Conservation (phyloP, 192 early-diverging fungal species). For the Cladochytrium replicatum region DNA sequence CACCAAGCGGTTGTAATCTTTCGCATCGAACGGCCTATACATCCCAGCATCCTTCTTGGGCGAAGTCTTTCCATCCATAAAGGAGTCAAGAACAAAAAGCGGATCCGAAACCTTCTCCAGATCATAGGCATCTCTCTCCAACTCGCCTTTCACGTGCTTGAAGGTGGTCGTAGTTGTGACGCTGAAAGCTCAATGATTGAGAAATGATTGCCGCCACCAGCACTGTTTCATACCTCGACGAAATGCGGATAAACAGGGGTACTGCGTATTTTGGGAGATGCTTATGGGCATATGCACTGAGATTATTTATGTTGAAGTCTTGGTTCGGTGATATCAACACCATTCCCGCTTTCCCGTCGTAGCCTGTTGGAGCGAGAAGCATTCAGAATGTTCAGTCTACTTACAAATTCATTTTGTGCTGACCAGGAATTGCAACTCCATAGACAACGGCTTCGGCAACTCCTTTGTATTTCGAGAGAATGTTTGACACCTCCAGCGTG, state of each 20-base stretch:
- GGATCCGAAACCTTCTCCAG: constrained; percentile 3
- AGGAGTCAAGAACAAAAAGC: too few species aligned
- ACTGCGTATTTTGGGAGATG: constrained; percentile 53
- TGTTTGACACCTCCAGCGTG: constrained; percentile 50
- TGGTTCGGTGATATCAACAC: constrained; percentile 44
- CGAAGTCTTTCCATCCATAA: too few species aligned
- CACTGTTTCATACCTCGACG: constrained; percentile 25
- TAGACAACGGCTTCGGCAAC: constrained; percentile 53
- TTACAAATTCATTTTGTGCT: too few species aligned
- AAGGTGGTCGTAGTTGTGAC: constrained; percentile 19
- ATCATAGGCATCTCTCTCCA: constrained; percentile 20
- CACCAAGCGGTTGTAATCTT: too few species aligned
- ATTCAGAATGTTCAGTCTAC: too few species aligned
- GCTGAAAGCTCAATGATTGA: too few species aligned
- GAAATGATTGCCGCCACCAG: too few species aligned
- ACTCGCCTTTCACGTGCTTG: constrained; percentile 21
- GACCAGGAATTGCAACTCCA: constrained; percentile 44
- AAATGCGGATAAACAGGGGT: constrained; percentile 51
- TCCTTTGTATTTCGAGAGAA: constrained; percentile 35
- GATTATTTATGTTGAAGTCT: constrained; percentile 25
- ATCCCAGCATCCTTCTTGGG: too few species aligned
- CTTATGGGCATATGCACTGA: constrained; percentile 22
- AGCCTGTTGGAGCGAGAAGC: too few species aligned
- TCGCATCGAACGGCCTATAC: too few species aligned
- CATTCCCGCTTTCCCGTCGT: constrained; percentile 61